Percentiles rank a stretch among this genome's conserved stretches.
Evolutionary conservation across 805 yeast genomes (phyloP).

Genomic region (Komagataella pastoris): DNA sequence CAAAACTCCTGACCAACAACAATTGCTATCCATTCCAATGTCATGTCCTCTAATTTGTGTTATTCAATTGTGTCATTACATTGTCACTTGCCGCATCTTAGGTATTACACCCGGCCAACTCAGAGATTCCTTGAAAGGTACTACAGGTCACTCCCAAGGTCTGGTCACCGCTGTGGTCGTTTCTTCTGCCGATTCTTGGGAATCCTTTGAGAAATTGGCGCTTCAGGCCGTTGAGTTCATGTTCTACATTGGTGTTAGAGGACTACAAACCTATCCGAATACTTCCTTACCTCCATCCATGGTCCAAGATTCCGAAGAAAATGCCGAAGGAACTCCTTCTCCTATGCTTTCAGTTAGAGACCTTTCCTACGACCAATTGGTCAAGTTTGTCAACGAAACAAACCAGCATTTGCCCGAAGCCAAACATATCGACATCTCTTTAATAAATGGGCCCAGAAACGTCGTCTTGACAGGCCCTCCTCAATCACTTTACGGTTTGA

Average conservation of each 20-base stretch:
- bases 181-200: slow-evolving; percentile 78
- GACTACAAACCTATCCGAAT: slow-evolving; percentile 81
- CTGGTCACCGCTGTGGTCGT: slow-evolving; percentile 87
- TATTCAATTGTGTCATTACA: slow-evolving; percentile 88
- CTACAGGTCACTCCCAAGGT: slow-evolving; percentile 89
- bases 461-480: slow-evolving; percentile 97
- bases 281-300: slow-evolving; percentile 91
- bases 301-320: slow-evolving; percentile 81
- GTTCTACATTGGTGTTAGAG: slow-evolving; percentile 89
- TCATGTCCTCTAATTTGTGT: slow-evolving; percentile 96
- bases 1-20: slow-evolving; percentile 80
- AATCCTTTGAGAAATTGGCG: slow-evolving; percentile 57
- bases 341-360: slow-evolving; percentile 96
- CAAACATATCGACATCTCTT: slow-evolving; percentile 81
- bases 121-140: slow-evolving; percentile 51
- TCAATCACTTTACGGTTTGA: slow-evolving; percentile 91
- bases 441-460: slow-evolving; percentile 91
- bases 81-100: slow-evolving; percentile 71
- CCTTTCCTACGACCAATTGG: slow-evolving; percentile 68
- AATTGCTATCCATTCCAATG: slow-evolving; percentile 81
- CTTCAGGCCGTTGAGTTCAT: slow-evolving; percentile 71
- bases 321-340: slow-evolving; percentile 93
- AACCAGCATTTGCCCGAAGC: slow-evolving; percentile 88
- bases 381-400: slow-evolving; percentile 68
- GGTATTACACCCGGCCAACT: slow-evolving; percentile 88